phyloP scores from a whole-genome alignment of 2,329 filamentous ascomycete genomes.

The Cordyceps javanica region DNA sequence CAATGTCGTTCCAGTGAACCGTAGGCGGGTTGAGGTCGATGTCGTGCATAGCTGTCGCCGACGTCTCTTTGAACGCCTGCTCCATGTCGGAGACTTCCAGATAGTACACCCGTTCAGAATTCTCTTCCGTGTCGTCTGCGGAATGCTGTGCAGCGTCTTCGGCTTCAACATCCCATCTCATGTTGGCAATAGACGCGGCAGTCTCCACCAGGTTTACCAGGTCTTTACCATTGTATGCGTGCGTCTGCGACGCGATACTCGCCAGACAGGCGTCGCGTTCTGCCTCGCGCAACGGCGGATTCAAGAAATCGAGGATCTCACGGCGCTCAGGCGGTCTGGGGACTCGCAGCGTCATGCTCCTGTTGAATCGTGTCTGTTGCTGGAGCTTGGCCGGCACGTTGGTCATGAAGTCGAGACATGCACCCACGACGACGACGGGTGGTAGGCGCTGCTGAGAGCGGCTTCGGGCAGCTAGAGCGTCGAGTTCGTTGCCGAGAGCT shows the following conservation, averaged over 20 bases:
- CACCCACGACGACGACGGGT: conserved; percentile 66
- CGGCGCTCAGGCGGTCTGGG: conserved; percentile 65
- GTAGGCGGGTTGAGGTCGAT: conserved; percentile 84
- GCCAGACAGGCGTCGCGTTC: conserved; percentile 47
- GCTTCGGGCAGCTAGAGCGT: conserved; percentile 41
- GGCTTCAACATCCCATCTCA: conserved; percentile 17
- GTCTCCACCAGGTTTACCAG: conserved; percentile 54
- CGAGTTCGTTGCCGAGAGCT: conserved; percentile 48
- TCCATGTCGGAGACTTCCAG: conserved; percentile 49
- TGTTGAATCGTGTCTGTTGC: conserved; percentile 56
- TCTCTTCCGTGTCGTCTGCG: conserved; percentile 9
- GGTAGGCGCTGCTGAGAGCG: conserved; percentile 33
- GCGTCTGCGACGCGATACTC: conserved; percentile 65
- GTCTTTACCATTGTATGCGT: conserved; percentile 81
- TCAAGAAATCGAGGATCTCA: conserved; percentile 64
- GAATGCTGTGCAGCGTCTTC: not conserved
- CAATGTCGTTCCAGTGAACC: conserved; percentile 81
- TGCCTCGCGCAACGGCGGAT: conserved; percentile 39
- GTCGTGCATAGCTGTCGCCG: conserved; percentile 81
- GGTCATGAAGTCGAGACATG: conserved; percentile 63
- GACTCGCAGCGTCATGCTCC: conserved; percentile 67
- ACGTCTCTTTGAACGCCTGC: conserved; percentile 60
- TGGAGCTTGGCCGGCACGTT: conserved; percentile 67
- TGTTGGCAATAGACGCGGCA: conserved; percentile 23
- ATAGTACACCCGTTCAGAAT: conserved; percentile 18